Base-by-base conservation (phyloP, 2,329 filamentous ascomycete species). In the Dactylellina parvicollis region DNA sequence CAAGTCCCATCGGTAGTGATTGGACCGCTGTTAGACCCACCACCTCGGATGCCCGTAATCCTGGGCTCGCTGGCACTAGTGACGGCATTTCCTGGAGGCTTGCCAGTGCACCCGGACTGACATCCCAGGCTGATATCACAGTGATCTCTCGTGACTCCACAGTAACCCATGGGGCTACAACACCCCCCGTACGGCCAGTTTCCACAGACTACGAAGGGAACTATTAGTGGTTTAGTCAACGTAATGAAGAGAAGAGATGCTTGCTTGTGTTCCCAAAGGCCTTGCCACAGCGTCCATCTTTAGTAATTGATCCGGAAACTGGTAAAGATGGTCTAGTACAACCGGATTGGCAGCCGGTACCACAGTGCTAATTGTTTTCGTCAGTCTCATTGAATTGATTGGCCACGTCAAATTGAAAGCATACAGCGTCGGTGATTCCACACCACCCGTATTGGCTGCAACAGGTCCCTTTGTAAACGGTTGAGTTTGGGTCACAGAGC, bases 1-100 rank as follows among this genome's bases (percentile, higher is more conserved):
- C 86, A 87, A 65, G 81, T 82, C 34, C 86, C 86, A 78, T 87
- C 83, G 1, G 80, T 84, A 12, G 85, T 86, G 10, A 77, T 77
- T 76, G 67, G 22, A 76, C 78, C 34, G 79, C 74, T 28, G 77
- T 74, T 5, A 78, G 79, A 72, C 77, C 78, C 70, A 62, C 66
- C 32, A 55, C 74, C 64, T 28, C 69, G 56, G 1, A 73, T 60
- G 69, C 47, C 28, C 20, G 66, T 74, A 28, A 74, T 67, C 76
- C 74, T 62, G 10, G 70, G 59, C 42, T 49, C 69, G 14, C 69
- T 73, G 10, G 60, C 60, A 32, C 69, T 60, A 14, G 54, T 55
- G 10, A 30, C 5, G 50, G 30, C 20, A n/a, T 47, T 59, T 28
- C 14, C 50, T 32, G 61, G 70, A 57, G 59, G 52, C 26, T 71